Evolutionary conservation across 805 yeast genomes (phyloP).

Genomic region (Wickerhamomyces xylosicus): DNA sequence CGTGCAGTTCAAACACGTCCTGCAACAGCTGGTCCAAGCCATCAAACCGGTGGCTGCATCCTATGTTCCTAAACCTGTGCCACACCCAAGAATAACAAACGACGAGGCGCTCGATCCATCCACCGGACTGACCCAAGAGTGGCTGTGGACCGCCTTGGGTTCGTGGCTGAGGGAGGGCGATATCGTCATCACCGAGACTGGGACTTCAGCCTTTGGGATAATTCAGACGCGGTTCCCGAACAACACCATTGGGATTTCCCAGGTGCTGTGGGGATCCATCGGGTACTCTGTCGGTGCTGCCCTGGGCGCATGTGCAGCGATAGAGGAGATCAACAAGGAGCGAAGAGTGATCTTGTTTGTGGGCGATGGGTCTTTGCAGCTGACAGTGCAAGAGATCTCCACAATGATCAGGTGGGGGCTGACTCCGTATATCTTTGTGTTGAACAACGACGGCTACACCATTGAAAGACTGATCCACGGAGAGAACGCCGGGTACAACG

Average conservation of each 20-base stretch:
- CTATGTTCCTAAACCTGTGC: conserved; percentile 46
- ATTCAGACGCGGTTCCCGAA: conserved; percentile 56
- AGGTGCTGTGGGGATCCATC: conserved; percentile 70
- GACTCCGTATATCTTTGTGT: conserved; percentile 57
- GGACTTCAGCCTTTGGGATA: conserved; percentile 69
- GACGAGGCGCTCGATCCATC: conserved; percentile 31
- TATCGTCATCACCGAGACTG: conserved; percentile 60
- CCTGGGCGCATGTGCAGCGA: conserved; percentile 59
- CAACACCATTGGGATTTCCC: conserved; percentile 55
- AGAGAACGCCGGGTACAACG: conserved; percentile 51
- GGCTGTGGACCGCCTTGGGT: conserved; percentile 58
- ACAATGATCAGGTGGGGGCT: conserved; percentile 59
- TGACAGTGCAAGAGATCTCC: conserved; percentile 65
- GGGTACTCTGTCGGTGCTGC: conserved; percentile 64
- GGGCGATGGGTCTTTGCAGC: conserved; percentile 71
- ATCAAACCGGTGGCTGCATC: conserved; percentile 28
- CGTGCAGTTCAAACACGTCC: conserved; percentile 55
- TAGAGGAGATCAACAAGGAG: conserved; percentile 48
- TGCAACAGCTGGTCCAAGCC: conserved; percentile 30
- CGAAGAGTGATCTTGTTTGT: conserved; percentile 58
- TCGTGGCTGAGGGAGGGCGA: conserved; percentile 59
- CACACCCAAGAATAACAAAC: conserved; percentile 36
- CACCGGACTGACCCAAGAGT: conserved; percentile 49
- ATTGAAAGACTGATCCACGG: conserved; percentile 71
- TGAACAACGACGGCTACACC: conserved; percentile 68